Evolutionary conservation across 768 basidiomycete species (phyloP).

Genomic region (Panaeolus cyanescens): DNA sequence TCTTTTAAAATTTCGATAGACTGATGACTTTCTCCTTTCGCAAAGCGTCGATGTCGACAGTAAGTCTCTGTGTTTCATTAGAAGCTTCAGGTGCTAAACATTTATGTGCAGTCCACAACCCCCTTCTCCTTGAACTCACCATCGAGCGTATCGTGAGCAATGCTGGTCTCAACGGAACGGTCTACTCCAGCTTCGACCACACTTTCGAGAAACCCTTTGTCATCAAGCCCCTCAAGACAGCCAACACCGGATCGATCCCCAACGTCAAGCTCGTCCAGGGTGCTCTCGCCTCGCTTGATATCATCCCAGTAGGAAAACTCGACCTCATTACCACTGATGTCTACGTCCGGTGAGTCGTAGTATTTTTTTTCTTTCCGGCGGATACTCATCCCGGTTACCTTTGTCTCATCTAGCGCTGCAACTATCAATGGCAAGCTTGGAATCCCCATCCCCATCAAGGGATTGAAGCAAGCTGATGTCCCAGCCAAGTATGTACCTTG

Average conservation of each 20-base stretch:
- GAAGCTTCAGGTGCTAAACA: not conserved
- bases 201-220: constrained; percentile 52
- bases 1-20: not conserved
- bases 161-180: constrained; percentile 50
- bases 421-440: constrained; percentile 33
- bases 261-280: constrained; percentile 59
- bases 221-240: constrained; percentile 45
- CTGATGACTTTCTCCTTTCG: not conserved
- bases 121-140: constrained; percentile 42
- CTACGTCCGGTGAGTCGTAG: constrained; percentile 31
- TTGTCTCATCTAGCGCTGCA: constrained; percentile 21
- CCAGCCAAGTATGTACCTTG: constrained; percentile 29
- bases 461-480: constrained; percentile 34
- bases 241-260: constrained; percentile 57
- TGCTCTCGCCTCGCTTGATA: constrained; percentile 45
- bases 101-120: constrained; percentile 34
- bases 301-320: constrained; percentile 53
- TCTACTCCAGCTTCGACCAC: constrained; percentile 60
- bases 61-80: constrained; percentile 8
- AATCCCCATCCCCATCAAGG: constrained; percentile 33
- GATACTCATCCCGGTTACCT: not conserved
- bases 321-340: constrained; percentile 46
- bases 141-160: constrained; percentile 41
- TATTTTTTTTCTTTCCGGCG: not conserved
- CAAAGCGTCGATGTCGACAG: constrained; percentile 35